Percentiles rank a stretch among this genome's conserved stretches.
Evolutionary conservation across 2,329 filamentous ascomycete genomes (phyloP).

Genomic region (Periconia digitata): DNA sequence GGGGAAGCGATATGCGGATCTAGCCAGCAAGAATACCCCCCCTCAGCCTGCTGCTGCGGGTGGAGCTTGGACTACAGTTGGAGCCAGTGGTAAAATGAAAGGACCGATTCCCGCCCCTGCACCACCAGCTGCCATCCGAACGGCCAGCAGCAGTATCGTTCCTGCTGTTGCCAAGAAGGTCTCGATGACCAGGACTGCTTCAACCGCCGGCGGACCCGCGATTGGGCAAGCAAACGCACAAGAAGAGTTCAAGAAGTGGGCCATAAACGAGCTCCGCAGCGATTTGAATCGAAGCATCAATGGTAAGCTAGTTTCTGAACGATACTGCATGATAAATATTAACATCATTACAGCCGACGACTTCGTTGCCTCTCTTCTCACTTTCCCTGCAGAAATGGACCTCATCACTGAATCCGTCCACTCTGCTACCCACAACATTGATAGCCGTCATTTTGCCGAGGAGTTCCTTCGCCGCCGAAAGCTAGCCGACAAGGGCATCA

Average conservation of each 20-base stretch:
- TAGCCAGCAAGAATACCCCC: conserved; percentile 74
- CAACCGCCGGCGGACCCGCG: conserved; percentile 46
- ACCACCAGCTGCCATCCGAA: conserved; percentile 50
- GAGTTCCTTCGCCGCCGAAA: conserved; percentile 93
- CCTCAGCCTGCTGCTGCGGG: conserved; percentile 45
- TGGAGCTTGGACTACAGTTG: conserved; percentile 88
- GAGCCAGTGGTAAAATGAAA: conserved; percentile 90
- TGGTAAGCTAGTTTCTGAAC: conserved; percentile 49
- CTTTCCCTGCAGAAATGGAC: conserved; percentile 73
- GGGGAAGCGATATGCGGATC: conserved; percentile 91
- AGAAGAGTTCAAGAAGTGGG: conserved; percentile 95
- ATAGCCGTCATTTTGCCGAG: conserved; percentile 88
- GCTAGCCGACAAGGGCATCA: conserved; percentile 86
- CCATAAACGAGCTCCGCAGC: conserved; percentile 73
- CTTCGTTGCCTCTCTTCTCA: conserved; percentile 75
- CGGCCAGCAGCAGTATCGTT: conserved; percentile 49
- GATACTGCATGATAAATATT: conserved; percentile 7
- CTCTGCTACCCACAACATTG: conserved; percentile 81
- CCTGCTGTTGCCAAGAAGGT: conserved; percentile 54
- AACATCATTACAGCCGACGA: conserved; percentile 63
- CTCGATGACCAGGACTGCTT: conserved; percentile 51
- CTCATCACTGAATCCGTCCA: conserved; percentile 92
- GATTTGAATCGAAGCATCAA: conserved; percentile 70
- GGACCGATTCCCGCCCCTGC: conserved; percentile 61
- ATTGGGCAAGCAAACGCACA: conserved; percentile 64